Evolutionary conservation across 345 rosid species (phyloP), one percentile per base, ranked within the genome.

Genomic region (Acer saccharum): DNA sequence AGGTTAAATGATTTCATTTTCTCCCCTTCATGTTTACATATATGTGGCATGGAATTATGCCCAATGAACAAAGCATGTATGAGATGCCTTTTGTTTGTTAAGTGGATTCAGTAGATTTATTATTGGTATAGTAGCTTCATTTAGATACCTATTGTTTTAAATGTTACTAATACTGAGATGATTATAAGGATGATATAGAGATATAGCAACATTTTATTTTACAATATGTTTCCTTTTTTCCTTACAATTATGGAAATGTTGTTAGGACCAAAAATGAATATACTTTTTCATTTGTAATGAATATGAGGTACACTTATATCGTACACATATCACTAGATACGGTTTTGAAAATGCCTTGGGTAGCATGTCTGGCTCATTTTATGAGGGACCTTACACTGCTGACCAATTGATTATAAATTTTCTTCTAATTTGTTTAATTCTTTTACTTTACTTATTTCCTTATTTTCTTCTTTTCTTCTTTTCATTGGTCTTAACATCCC

Each of bases 1-100:
- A 18, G 29, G 27, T 21, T 13, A 44, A 25, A 29, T 71, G 11
- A n/a, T 35, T 66, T 79, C 68, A 20, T 79, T 60, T 79, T 74
- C 43, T 41, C 48, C n/a, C 54, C 44, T 58, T 32, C 16, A 23
- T 71, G 32, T 29, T 48, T 43, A 60, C 21, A 60, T 65, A 52
- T 50, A 52, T 29, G 58, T 54, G n/a, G 43, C 50, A 52, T 64
- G 44, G 64, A 65, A 57, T 23, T 54, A 65, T 1, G 11, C 27
- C 39, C 64, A 71, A 71, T 18, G 10, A 65, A 75, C 13, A 35
- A 39, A n/a, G n/a, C 72, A 65, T 35, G 27, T 71, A 70, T 2
- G 7, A 16, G 21, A 14, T 4, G 8, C 4, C 25, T 50, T 14
- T 23, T 48, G 13, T 14, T 69, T 69, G 39, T 69, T 69, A 52